Evolutionary conservation across 805 yeast genomes (phyloP).

Genomic region (Metschnikowia cerradonensis): DNA sequence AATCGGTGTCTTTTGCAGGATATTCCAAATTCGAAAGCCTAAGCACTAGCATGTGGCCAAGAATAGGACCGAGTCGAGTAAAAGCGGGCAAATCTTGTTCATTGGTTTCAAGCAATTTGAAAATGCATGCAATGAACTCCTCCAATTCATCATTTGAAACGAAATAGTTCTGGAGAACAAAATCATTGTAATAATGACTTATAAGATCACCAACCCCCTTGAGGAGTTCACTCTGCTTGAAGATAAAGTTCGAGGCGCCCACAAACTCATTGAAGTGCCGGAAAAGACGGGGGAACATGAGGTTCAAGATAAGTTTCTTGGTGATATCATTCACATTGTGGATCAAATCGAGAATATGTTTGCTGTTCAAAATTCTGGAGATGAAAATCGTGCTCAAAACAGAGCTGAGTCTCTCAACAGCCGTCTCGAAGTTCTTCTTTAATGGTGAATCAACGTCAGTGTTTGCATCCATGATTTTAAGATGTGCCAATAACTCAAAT

Average conservation of each 20-base stretch:
- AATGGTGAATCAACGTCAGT: constrained; percentile 23
- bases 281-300: constrained; percentile 34
- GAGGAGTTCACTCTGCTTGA: constrained; percentile 29
- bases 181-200: constrained; percentile 26
- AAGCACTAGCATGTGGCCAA: constrained; percentile 27
- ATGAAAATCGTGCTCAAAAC: constrained; percentile 36
- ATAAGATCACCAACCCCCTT: constrained; percentile 25
- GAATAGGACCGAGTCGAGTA: constrained; percentile 10
- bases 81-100: constrained; percentile 1
- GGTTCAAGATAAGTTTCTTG: constrained; percentile 28
- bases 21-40: constrained; percentile 24
- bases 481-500: constrained; percentile 35
- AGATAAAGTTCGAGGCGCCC: constrained; percentile 30
- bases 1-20: constrained; percentile 8
- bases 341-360: constrained; percentile 23
- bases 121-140: constrained; percentile 25
- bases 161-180: constrained; percentile 26
- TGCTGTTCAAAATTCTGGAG: constrained; percentile 21
- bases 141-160: constrained; percentile 22
- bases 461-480: constrained; percentile 19
- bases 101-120: constrained; percentile 29
- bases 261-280: constrained; percentile 34
- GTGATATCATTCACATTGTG: constrained; percentile 32
- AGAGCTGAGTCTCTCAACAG: constrained; percentile 26
- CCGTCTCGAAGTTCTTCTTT: constrained; percentile 13